Base-by-base conservation (phyloP, 208 protist genomes). In the Leptomonas pyrrhocoris region DNA sequence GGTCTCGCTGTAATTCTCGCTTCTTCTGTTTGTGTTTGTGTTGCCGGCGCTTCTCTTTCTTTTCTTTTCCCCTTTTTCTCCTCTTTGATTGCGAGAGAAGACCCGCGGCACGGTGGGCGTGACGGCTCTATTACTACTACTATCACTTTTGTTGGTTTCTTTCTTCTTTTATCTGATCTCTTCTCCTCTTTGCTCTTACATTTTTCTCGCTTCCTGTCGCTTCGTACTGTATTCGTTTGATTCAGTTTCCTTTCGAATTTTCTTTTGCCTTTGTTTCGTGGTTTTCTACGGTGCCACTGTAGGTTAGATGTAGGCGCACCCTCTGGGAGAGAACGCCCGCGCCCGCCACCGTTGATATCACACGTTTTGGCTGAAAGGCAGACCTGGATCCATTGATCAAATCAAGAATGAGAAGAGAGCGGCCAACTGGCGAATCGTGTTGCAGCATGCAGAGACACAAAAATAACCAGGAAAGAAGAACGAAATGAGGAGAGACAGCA, bases 121-220 rank as follows among this genome's bases (percentile, higher is more conserved):
- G 34, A 38, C 34, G 34, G 34, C 34, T 38, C 7, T 38, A 15
- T 48, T n/a, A 48, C 16, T 48, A 12, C 16, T 48, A 38, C 34
- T 38, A 38, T 48, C 4, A 48, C 16, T 48, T 48, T n/a, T 48
- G 11, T 48, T 19, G 11, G 11, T 48, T 48, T 19, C 11, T 48
- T 48, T 48, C 18, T 48, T 7, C 11, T 48, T 48, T 48, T 21
- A 19, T 48, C 9, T 48, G 11, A 3, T 15, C 16, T 58, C 7
- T 51, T 28, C 63, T 9, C 3, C 63, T 70, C 5, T 48, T 25
- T 62, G n/a, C 36, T 38, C 48, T 54, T 59, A 11, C n/a, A 34
- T 63, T 58, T 50, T 53, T 40, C 36, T 15, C 38, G 4, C 42
- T 65, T 31, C 19, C 6, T 27, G 5, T 25, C 11, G 13, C n/a